Evolutionary conservation across 2,329 filamentous ascomycete species (phyloP), one percentile per base, ranked within the genome.

Genomic region (Colletotrichum tamarilloi): DNA sequence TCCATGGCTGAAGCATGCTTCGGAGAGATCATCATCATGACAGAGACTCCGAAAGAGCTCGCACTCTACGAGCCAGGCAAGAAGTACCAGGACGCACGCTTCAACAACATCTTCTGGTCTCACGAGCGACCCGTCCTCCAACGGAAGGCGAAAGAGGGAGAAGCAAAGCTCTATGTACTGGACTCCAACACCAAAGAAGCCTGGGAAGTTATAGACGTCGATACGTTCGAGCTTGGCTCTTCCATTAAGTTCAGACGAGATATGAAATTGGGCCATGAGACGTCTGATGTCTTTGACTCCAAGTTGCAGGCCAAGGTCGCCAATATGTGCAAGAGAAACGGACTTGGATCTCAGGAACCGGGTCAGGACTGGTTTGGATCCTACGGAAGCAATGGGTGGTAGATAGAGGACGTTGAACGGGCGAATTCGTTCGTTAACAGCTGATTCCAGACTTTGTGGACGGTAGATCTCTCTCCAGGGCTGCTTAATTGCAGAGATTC

Each of bases 61-160:
- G 62, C 52, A n/a, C 62, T 65, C 32, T 65, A 65, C 22, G 62
- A 65, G 49, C 52, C 62, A 26, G 62, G 62, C 22, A 42, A 57
- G 52, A 65, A 65, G 62, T 26, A 57, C 52, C 52, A 46, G 28
- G 52, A 42, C 52, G 24, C 22, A 46, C 30, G 32, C 5, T 49
- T 57, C 30, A 65, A 57, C 62, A 65, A 57, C 30, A 65, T 65
- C n/a, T 46, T 65, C 32, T 65, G 62, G 62, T 65, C 62, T 46
- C 52, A 65, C 62, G 62, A 65, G 32, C 62, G 52, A 7, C 52
- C 62, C 28, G 62, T 65, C 30, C 49, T 57, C 52, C 30, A 65
- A 32, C 62, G 52, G 4, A 57, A 65, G 52, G 32, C 46, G n/a
- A 65, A 32, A 9, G 24, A 12, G 14, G 52, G 32, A 28, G 12